Evolutionary conservation across 208 protist species (phyloP), one percentile per base, ranked within the genome.

Genomic region (Phytomonas sp.): DNA sequence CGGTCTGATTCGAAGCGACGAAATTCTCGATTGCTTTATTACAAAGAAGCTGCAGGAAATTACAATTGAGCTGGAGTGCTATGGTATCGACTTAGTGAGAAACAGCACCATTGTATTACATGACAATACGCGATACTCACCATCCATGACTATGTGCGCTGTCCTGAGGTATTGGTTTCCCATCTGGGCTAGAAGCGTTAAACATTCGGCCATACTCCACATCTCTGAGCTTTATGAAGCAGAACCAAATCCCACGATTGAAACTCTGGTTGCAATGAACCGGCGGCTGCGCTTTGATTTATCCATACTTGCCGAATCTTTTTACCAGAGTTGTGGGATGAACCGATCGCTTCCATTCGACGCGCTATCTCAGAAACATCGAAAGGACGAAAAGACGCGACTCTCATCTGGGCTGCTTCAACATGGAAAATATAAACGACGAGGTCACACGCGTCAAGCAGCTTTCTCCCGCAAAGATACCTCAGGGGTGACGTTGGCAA

Each of bases 81-180:
- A 80, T 8, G 65, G 78, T 26, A n/a, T 59, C 56, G 72, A 76
- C 65, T 45, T 68, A 5, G 66, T 79, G 26, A 65, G n/a, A 60
- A 69, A 60, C 45, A 76, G 60, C 56, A 66, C 60, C 36, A 65
- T 34, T 30, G 49, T 64, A 26, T 70, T 64, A 5, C 70, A 63
- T 61, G 67, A 72, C 74, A 79, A 60, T 31, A 64, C 71, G 56
- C 36, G 29, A 19, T 76, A 76, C 42, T 71, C 65, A 49, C 60
- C 26, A 40, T 29, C 42, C 6, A 32, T 40, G 31, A 70, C 68
- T 61, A 69, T 70, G 2, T 36, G 42, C 29, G 70, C 32, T 32
- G 77, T 88, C 65, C 72, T 94, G 74, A 76, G 72, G n/a, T 94
- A 86, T 70, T 94, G 89, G 87, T 30, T 78, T 56, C 70, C 79